Base-by-base conservation (phyloP, 192 early-diverging fungal genomes). In the Backusella psychrophila region DNA sequence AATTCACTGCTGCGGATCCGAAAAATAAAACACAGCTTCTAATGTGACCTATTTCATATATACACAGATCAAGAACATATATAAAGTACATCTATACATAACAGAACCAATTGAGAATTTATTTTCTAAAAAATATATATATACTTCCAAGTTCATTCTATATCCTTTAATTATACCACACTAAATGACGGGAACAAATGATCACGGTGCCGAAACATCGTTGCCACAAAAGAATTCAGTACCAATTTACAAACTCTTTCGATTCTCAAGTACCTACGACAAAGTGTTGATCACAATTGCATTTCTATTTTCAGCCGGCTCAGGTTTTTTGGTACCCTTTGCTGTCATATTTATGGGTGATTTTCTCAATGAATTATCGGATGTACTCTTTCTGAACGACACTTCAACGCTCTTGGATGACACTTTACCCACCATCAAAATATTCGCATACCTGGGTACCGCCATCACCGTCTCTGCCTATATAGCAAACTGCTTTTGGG, bases 181-280 rank as follows among this genome's bases (percentile, higher is more conserved):
- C 33, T 33, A 33, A 33, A 33, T 33, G 33, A 33, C 33, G 33
- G 33, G 33, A 33, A 3, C 33, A 33, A 33, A 3, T 33, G 33
- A 33, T 33, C 33, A 33, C 33, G 33, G 33, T 33, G 33, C 33
- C 33, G 3, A 33, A 33, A 3, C 33, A 33, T 33, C 33, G 33
- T 33, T 2, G 3, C 33, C 33, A 33, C 33, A n/a, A 6, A 63
- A 63, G 56, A 63, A 88, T 4, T 49, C 78, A 35, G 81, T 94
- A 12, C 77, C 88, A 1, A 82, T 91, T 65, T 17, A 86, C 11
- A 74, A 90, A 81, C 83, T 96, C 14, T 94, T 89, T 70, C 85
- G 91, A 35, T 96, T 91, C 76, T 86, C 76, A 9, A 72, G 59
- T 33, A 9, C 15, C 0, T n/a, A 2, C 9, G 78, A 79, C 34